Base-by-base conservation (phyloP, 495 filamentous ascomycete species). In the Bacidia gigantensis region DNA sequence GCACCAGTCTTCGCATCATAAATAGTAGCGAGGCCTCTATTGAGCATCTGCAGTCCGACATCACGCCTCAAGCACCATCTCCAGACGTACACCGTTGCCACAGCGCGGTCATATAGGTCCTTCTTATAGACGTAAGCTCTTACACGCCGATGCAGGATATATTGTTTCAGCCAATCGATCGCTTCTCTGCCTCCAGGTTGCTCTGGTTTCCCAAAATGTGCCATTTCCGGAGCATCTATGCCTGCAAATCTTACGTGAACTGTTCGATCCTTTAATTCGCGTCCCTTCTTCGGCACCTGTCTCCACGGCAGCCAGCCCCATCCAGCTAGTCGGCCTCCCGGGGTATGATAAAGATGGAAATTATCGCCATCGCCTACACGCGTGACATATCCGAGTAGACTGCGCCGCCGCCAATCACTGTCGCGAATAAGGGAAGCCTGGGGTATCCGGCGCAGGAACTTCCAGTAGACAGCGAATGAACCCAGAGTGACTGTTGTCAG, bases 321-420 rank as follows among this genome's bases (percentile, higher is more conserved):
- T 46, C 92, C 92, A 11, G 82, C 73, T 18, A 90, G 61, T 45
- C 86, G 71, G 11, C 92, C 92, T 11, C 93, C 92, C 0, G 92
- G 92, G 0, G 88, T 95, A 66, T 98, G 92, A 64, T 83, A 98
- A 9, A 98, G 64, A 48, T 88, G 79, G 64, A 98, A 96, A 56
- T 88, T 88, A 62, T 98, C 92, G 0, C 87, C 93, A 71, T 98
- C 92, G 46, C 93, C 93, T 22, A 98, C 92, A 56, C 84, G 89
- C 24, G 92, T 95, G 2, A 96, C 92, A 50, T 71, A 74, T 7
- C 92, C 92, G 57, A 90, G 81, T 46, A 97, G 57, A 49, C 77
- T 86, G 53, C 87, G 74, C 48, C 68, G 76, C 18, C 86, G 80
- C 49, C 66, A 74, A 60, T 75, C 76, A 9, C 63, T 69, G 1